phyloP scores from a whole-genome alignment of 176 grass and related monocot genomes.

The Avena eriantha region DNA sequence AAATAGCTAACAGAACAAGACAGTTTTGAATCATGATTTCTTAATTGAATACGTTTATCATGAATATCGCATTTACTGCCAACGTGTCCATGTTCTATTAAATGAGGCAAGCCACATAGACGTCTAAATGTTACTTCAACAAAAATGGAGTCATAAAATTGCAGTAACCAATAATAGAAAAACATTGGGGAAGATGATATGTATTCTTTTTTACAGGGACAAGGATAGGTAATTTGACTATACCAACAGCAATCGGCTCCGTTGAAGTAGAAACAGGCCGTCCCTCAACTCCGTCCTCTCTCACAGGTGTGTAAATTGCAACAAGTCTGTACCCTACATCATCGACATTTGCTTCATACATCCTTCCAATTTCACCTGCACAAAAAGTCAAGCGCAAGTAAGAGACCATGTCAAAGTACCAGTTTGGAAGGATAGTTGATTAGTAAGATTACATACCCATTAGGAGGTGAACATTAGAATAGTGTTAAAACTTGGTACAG shows the following conservation, averaged over 20 bases:
- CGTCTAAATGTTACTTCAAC: slow-evolving; percentile 3
- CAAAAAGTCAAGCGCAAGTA: slow-evolving; percentile 33
- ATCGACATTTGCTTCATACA: slow-evolving; percentile 97
- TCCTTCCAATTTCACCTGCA: slow-evolving; percentile 83
- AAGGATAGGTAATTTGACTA: slow-evolving; percentile 33
- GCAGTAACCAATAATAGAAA: not conserved
- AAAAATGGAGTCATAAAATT: not conserved
- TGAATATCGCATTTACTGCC: not conserved
- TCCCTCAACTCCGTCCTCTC: slow-evolving; percentile 94
- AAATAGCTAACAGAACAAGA: not conserved
- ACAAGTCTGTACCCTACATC: slow-evolving; percentile 96
- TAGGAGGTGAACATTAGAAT: not conserved
- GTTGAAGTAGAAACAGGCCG: slow-evolving; percentile 91
- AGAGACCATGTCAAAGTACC: slow-evolving; percentile 10
- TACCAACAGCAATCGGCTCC: slow-evolving; percentile 94
- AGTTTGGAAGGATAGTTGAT: slow-evolving; percentile 23
- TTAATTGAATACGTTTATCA: slow-evolving; percentile 1
- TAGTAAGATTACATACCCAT: not conserved
- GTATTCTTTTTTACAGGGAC: not conserved
- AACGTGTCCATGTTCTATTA: not conserved
- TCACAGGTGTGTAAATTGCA: slow-evolving; percentile 89
- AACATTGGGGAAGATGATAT: slow-evolving; percentile 11
- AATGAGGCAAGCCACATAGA: not conserved
- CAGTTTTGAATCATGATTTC: slow-evolving; percentile 7
- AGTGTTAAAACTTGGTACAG: not conserved